Base-by-base conservation (phyloP, 1,284 basidiomycete genomes). In the Gomphus bonarii region DNA sequence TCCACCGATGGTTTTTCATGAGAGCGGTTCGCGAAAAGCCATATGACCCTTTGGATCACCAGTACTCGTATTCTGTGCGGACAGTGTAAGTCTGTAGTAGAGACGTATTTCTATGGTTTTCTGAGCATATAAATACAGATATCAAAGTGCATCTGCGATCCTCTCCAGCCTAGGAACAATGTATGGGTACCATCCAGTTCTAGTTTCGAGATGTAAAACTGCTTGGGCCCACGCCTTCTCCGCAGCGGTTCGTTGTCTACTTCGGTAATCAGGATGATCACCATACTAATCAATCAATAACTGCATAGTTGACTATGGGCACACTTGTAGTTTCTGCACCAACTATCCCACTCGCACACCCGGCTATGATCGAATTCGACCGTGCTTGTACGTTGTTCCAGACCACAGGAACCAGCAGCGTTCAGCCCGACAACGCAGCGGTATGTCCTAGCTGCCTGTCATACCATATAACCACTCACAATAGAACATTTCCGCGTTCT, bases 1-100 rank as follows among this genome's bases (percentile, higher is more conserved):
- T 58, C 16, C 56, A 58, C 43, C 56, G 56, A 22, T 58, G 56
- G 56, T 58, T 58, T 28, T 58, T 58, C 22, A 58, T 58, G 50
- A 36, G 44, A 31, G 56, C 56, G 10, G 42, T 58, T 25, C 50
- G 50, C 35, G 50, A 58, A 28, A 51, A 53, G 38, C 56, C 56
- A 25, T 53, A 20, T 33, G 56, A 58, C 43, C 56, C 56, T n/a
- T 20, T 58, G 42, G 56, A 58, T 30, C 56, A 58, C 38, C 49
- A 50, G 14, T 58, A 44, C 35, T 33, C 56, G 14, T 53, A 50
- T 33, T 58, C 56, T 3, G 56, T 58, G 16, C 49, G 56, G 22
- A 58, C 56, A 16, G 56, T 58, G 56, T 58, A 30, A 42, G 50
- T 58, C 40, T 58, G 14, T 16, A 1, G 25, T 20, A 47, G 18